These are phyloP conservation scores for Ciborinia camelliae DNA, from an alignment of 2,329 filamentous ascomycete genomes.

Conservation along the genomic window DNA sequence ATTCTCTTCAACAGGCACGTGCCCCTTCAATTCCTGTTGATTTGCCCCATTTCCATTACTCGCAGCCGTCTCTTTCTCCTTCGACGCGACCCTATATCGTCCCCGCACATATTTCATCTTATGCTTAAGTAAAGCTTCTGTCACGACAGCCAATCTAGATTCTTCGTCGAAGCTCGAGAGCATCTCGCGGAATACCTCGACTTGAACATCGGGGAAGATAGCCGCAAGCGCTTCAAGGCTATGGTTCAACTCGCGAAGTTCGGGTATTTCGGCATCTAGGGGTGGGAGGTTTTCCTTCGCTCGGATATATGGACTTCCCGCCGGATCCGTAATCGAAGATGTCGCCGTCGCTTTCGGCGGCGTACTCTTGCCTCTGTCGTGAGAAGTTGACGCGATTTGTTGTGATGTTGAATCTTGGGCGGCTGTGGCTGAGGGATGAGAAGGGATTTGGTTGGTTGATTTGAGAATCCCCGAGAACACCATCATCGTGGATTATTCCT, in stretches of 20 bases:
- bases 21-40: slow-evolving; percentile 10
- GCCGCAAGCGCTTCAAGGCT: slow-evolving; percentile 65
- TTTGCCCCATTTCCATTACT: slow-evolving; percentile 29
- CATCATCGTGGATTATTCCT: slow-evolving; percentile 42
- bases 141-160: slow-evolving; percentile 72
- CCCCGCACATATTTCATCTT: slow-evolving; percentile 68
- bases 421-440: slow-evolving; percentile 26
- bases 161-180: slow-evolving; percentile 70
- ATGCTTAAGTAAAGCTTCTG: slow-evolving; percentile 72
- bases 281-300: slow-evolving; percentile 53
- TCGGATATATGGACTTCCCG: slow-evolving; percentile 46
- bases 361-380: slow-evolving; percentile 28
- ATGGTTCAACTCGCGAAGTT: slow-evolving; percentile 67
- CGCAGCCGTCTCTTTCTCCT: slow-evolving; percentile 35
- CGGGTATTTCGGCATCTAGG: slow-evolving; percentile 50
- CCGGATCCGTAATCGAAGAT: slow-evolving; percentile 18
- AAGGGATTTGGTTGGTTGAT: slow-evolving; percentile 40
- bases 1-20: slow-evolving; percentile 56
- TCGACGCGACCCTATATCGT: slow-evolving; percentile 51
- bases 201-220: slow-evolving; percentile 76
- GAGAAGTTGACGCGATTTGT: slow-evolving; percentile 20
- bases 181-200: slow-evolving; percentile 81
- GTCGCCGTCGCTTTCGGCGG: slow-evolving; percentile 32
- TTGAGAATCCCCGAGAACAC: slow-evolving; percentile 49
- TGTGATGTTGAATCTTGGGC: slow-evolving; percentile 30